Conservation (phyloP, 1,284 basidiomycete species). For the Filobasidium uniguttulatum region DNA sequence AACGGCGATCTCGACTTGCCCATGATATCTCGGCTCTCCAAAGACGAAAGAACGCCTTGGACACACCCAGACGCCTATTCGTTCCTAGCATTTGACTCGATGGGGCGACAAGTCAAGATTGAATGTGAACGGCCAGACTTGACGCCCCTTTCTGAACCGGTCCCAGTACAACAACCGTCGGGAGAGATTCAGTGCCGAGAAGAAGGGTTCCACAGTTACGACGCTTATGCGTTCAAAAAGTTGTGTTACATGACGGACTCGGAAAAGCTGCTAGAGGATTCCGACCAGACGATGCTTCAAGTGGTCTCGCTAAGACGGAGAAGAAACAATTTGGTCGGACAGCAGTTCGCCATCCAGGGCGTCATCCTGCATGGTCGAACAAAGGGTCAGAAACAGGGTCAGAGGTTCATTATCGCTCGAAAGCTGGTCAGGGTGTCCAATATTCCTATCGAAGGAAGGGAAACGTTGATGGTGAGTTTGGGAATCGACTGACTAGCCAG, state of each 20-base stretch:
- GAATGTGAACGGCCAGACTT: conserved; percentile 49
- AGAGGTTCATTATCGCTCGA: background rate
- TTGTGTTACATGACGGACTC: background rate
- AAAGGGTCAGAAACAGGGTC: conserved; percentile 3
- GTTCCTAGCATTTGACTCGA: conserved; percentile 40
- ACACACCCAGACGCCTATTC: background rate
- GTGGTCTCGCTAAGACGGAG: conserved; percentile 4
- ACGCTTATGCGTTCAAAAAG: conserved; percentile 38
- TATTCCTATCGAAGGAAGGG: background rate
- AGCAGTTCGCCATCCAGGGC: background rate
- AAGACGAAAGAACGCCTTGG: background rate
- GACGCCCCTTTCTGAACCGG: conserved; percentile 47
- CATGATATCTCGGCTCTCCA: background rate
- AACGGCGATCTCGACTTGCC: conserved; percentile 27
- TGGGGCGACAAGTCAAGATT: conserved; percentile 45
- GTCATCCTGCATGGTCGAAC: conserved; percentile 7
- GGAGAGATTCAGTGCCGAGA: conserved; percentile 30
- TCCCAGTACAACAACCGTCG: conserved; percentile 33
- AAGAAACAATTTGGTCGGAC: conserved; percentile 12
- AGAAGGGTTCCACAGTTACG: conserved; percentile 42
- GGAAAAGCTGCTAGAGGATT: background rate
- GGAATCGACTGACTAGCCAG: background rate
- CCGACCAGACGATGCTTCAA: conserved; percentile 4
- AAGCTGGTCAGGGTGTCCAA: background rate
- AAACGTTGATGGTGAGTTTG: conserved; percentile 6